These are phyloP conservation scores for Suillus variegatus DNA, from an alignment of 768 basidiomycete genomes.

Conservation along the genomic window DNA sequence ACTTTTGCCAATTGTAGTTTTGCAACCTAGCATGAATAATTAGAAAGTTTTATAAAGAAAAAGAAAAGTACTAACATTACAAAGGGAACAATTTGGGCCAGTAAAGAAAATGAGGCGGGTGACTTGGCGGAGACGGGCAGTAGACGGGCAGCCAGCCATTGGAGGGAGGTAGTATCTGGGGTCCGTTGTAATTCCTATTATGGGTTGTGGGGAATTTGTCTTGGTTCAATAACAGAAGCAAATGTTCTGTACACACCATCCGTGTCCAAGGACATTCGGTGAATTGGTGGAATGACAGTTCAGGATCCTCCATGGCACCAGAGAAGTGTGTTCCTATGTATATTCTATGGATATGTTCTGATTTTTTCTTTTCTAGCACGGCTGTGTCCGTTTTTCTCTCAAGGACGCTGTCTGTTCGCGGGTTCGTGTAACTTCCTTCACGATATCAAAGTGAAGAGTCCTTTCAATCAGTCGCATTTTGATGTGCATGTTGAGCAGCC, in stretches of 20 bases:
- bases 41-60: neutral
- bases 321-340: constrained; percentile 46
- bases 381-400: constrained; percentile 82
- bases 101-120: constrained; percentile 77
- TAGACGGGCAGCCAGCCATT: constrained; percentile 10
- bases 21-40: constrained; percentile 53
- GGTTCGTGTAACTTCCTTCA: constrained; percentile 82
- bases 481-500: constrained; percentile 19
- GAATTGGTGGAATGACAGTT: constrained; percentile 41
- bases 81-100: constrained; percentile 78
- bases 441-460: constrained; percentile 39
- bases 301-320: constrained; percentile 75
- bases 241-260: constrained; percentile 23
- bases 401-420: constrained; percentile 76
- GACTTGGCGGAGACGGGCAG: constrained; percentile 36
- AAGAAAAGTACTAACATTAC: constrained; percentile 53
- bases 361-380: constrained; percentile 47
- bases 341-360: constrained; percentile 9
- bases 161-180: constrained; percentile 27
- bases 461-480: constrained; percentile 46
- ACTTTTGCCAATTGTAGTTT: constrained; percentile 78
- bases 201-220: constrained; percentile 1
- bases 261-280: constrained; percentile 29
- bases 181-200: constrained; percentile 6
- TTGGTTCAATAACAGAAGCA: constrained; percentile 17